These are phyloP conservation scores for Euphorbia celastroides DNA, from an alignment of 441 rosid genomes.

Conservation along the genomic window DNA sequence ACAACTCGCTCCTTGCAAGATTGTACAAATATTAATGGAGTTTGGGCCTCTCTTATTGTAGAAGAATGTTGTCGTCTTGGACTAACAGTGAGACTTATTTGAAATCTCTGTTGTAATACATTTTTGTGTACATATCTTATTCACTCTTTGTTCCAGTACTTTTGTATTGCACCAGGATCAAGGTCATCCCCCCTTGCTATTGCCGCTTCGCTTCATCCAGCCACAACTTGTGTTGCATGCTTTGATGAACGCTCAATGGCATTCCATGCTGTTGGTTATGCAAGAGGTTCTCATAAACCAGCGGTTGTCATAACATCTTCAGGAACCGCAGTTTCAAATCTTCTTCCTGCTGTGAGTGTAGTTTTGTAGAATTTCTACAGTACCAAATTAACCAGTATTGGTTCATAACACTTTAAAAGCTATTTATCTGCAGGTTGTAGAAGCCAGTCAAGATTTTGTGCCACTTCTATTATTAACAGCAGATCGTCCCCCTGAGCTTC, in stretches of 20 bases:
- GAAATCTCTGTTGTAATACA: neutral
- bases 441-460: slow-evolving; percentile 94
- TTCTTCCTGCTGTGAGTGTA: slow-evolving; percentile 92
- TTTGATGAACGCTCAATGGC: slow-evolving; percentile 96
- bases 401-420: slow-evolving; percentile 4
- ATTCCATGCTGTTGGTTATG: slow-evolving; percentile 92
- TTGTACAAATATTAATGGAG: slow-evolving; percentile 62
- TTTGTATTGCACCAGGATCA: slow-evolving; percentile 97
- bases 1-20: slow-evolving; percentile 37
- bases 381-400: neutral
- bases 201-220: slow-evolving; percentile 86
- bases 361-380: slow-evolving; percentile 14
- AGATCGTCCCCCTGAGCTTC: slow-evolving; percentile 98
- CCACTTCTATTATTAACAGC: slow-evolving; percentile 91
- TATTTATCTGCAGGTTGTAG: slow-evolving; percentile 67
- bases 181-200: slow-evolving; percentile 95
- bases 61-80: slow-evolving; percentile 97
- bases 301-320: slow-evolving; percentile 91
- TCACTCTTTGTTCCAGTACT: slow-evolving; percentile 55
- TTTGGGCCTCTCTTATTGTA: slow-evolving; percentile 85
- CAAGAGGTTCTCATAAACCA: slow-evolving; percentile 77
- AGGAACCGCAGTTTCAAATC: slow-evolving; percentile 98
- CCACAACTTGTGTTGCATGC: slow-evolving; percentile 71
- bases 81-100: slow-evolving; percentile 58
- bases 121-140: slow-evolving; percentile 28